phyloP scores from a whole-genome alignment of 1,284 basidiomycete species.

The Melanopsichium pennsylvanicum region DNA sequence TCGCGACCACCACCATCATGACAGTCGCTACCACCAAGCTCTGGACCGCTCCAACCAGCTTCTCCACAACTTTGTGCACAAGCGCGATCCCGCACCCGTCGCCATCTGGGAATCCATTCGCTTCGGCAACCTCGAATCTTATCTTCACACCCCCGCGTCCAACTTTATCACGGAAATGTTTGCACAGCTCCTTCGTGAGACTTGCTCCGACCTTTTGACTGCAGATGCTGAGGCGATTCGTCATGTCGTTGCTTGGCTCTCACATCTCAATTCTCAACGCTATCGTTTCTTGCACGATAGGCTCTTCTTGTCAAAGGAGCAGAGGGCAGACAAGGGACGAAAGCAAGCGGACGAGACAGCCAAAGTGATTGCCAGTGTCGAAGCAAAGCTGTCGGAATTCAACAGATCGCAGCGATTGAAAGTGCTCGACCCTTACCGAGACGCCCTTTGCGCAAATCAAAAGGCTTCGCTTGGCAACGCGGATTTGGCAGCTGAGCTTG shows the following conservation, averaged over 20 bases:
- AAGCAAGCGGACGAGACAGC: constrained; percentile 28
- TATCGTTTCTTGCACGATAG: constrained; percentile 32
- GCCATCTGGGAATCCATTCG: constrained; percentile 59
- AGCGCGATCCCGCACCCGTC: constrained; percentile 45
- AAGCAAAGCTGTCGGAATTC: constrained; percentile 69
- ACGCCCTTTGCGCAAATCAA: constrained; percentile 17
- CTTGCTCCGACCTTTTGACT: constrained; percentile 33
- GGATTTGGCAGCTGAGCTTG: constrained; percentile 23
- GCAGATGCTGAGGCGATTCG: constrained; percentile 37
- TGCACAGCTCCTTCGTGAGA: constrained; percentile 42
- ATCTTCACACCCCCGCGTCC: constrained; percentile 41
- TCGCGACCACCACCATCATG: constrained; percentile 12
- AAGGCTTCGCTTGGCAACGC: constrained; percentile 3
- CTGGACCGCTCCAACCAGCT: constrained; percentile 27
- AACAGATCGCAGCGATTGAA: constrained; percentile 70
- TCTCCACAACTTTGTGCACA: constrained; percentile 37
- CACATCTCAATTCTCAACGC: constrained; percentile 44
- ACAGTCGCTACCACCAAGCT: constrained; percentile 10
- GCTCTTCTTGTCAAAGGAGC: constrained; percentile 13
- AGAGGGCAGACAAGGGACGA: constrained; percentile 12
- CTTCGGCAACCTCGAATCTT: constrained; percentile 49
- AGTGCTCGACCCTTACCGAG: constrained; percentile 73
- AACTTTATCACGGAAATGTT: constrained; percentile 50
- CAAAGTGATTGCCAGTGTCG: constrained; percentile 68
- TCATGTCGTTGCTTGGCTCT: constrained; percentile 42